Conservation (phyloP, 208 protist species). For the Trypanosoma platydactyli region DNA sequence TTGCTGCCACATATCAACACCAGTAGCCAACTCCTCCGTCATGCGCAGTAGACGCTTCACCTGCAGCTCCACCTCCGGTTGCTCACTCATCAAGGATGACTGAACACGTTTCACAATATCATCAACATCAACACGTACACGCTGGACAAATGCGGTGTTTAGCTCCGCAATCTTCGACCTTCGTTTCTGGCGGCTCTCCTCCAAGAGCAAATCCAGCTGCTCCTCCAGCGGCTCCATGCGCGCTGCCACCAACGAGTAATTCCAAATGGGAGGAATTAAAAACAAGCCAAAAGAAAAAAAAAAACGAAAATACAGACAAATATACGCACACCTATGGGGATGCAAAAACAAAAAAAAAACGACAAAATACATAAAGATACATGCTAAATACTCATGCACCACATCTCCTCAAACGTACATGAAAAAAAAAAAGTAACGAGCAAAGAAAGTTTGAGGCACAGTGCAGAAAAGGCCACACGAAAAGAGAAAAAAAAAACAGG, state of each 20-base stretch:
- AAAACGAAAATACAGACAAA: slow-evolving; percentile 6
- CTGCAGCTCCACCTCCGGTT: slow-evolving; percentile 58
- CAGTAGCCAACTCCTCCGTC: slow-evolving; percentile 66
- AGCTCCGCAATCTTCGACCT: slow-evolving; percentile 14
- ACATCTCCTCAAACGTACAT: no score
- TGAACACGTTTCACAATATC: slow-evolving; percentile 38
- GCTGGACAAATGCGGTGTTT: slow-evolving; percentile 30
- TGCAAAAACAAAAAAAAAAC: background rate
- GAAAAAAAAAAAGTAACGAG: no score
- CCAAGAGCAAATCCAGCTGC: slow-evolving; percentile 48
- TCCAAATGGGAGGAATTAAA: slow-evolving; percentile 20
- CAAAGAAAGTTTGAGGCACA: no score
- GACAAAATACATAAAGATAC: no score
- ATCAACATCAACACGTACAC: slow-evolving; percentile 52
- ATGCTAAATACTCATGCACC: no score
- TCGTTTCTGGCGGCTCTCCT: slow-evolving; percentile 33
- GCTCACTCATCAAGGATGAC: slow-evolving; percentile 43
- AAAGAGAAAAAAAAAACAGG: no score
- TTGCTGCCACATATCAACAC: slow-evolving; percentile 75
- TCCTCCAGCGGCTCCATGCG: slow-evolving; percentile 34
- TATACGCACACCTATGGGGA: background rate
- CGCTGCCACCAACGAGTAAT: background rate
- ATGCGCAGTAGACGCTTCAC: slow-evolving; percentile 63
- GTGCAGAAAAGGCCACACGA: no score
- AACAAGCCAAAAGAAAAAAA: slow-evolving; percentile 21